Evolutionary conservation across 805 yeast genomes (phyloP).

Genomic region (Metschnikowia lochheadii): DNA sequence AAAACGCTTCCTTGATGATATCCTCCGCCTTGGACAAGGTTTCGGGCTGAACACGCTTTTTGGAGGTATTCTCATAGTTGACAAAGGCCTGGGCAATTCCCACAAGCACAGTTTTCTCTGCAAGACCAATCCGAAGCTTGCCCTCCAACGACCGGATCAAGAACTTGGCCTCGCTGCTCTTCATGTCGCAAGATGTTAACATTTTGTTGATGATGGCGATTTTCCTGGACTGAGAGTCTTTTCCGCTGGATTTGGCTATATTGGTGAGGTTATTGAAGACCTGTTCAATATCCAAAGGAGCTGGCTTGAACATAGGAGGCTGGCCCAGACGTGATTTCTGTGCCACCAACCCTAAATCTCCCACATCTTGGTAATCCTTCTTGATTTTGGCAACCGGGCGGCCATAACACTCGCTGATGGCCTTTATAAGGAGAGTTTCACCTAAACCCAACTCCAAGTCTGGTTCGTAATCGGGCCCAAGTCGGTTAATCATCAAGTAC

Average conservation of each 20-base stretch:
- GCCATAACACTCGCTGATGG: conserved; percentile 88
- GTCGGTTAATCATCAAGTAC: conserved; percentile 78
- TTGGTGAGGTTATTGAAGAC: conserved; percentile 73
- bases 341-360: conserved; percentile 91
- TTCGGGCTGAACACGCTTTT: conserved; percentile 34
- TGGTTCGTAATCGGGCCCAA: conserved; percentile 92
- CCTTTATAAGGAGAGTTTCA: conserved; percentile 81
- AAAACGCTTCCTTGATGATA: conserved; percentile 76
- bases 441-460: conserved; percentile 93
- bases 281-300: conserved; percentile 63
- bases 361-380: conserved; percentile 69
- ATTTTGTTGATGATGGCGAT: conserved; percentile 74
- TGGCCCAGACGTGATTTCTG: conserved; percentile 78
- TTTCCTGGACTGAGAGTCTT: conserved; percentile 75
- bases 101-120: conserved; percentile 85
- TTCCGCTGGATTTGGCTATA: conserved; percentile 77
- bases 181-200: conserved; percentile 79
- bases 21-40: conserved; percentile 65
- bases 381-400: conserved; percentile 67
- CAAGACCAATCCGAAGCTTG: conserved; percentile 86
- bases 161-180: conserved; percentile 74
- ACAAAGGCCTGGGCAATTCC: conserved; percentile 82
- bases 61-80: conserved; percentile 44
- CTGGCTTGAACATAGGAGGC: conserved; percentile 90
- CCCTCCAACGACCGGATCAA: conserved; percentile 89